Conservation (phyloP, 2,329 filamentous ascomycete species). For the Trichoderma koningiopsis region DNA sequence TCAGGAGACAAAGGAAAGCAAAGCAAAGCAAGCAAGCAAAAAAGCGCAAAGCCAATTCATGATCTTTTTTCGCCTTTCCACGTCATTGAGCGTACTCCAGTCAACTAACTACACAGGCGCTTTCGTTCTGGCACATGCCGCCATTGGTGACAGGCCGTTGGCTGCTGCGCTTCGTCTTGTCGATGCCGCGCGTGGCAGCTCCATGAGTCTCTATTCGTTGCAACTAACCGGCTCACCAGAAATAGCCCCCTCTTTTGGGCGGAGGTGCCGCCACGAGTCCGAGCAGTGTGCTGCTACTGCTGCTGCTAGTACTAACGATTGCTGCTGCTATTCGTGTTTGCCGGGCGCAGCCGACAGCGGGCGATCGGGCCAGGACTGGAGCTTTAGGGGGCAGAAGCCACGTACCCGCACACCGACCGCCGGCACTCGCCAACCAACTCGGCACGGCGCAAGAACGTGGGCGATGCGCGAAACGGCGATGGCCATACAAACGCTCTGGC, state of each 20-base stretch:
- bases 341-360: conserved; percentile 13
- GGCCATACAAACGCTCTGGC: neutral
- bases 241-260: conserved; percentile 8
- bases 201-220: conserved; percentile 26
- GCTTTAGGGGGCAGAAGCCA: conserved; percentile 5
- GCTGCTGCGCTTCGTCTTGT: conserved; percentile 7
- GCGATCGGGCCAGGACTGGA: conserved; percentile 15
- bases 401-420: neutral
- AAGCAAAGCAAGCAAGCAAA: too few relatives aligned
- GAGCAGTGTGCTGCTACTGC: neutral
- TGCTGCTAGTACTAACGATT: neutral
- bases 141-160: neutral
- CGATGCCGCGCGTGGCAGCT: conserved; percentile 22
- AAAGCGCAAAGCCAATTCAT: conserved; percentile 9
- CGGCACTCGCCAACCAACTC: neutral
- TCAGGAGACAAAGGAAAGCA: conserved; percentile 1
- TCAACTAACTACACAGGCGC: neutral
- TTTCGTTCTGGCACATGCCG: neutral
- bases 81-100: neutral
- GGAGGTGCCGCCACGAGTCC: neutral
- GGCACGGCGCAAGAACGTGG: conserved; percentile 1
- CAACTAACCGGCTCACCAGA: conserved; percentile 24
- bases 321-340: neutral
- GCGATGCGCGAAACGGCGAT: conserved; percentile 8
- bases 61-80: neutral